phyloP scores from a whole-genome alignment of 805 yeast genomes.

The Sugiyamaella mastotermitis region DNA sequence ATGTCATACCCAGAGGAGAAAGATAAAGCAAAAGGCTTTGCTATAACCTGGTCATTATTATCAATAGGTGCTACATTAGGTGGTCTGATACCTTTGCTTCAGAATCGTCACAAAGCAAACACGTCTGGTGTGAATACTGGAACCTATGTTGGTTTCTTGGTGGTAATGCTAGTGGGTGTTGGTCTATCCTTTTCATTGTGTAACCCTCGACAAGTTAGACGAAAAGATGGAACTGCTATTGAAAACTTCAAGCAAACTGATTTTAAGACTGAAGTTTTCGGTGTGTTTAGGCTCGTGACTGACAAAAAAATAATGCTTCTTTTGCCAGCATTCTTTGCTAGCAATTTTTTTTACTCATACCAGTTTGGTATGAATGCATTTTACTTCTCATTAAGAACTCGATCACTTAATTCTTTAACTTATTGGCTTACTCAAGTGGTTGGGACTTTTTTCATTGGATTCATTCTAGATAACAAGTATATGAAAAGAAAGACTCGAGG shows the following conservation, averaged over 20 bases:
- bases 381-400: slow-evolving; percentile 47
- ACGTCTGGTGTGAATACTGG: slow-evolving; percentile 32
- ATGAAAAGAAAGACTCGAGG: slow-evolving; percentile 42
- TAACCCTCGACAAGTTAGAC: slow-evolving; percentile 33
- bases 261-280: slow-evolving; percentile 32
- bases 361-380: slow-evolving; percentile 49
- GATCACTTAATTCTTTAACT: slow-evolving; percentile 45
- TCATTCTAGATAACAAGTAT: slow-evolving; percentile 38
- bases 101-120: slow-evolving; percentile 34
- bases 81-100: slow-evolving; percentile 45
- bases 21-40: slow-evolving; percentile 44
- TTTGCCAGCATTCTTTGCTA: slow-evolving; percentile 51
- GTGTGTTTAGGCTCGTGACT: slow-evolving; percentile 33
- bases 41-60: slow-evolving; percentile 51
- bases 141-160: slow-evolving; percentile 46
- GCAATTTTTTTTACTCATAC: slow-evolving; percentile 55
- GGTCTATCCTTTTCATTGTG: slow-evolving; percentile 33
- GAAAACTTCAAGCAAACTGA: slow-evolving; percentile 30
- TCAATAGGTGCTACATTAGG: slow-evolving; percentile 56
- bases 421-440: slow-evolving; percentile 53
- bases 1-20: slow-evolving; percentile 49
- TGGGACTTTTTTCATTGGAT: slow-evolving; percentile 46
- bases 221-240: slow-evolving; percentile 42
- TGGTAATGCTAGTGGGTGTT: slow-evolving; percentile 43
- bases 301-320: slow-evolving; percentile 39